Percentiles rank a stretch among this genome's conserved stretches.
phyloP scores from a whole-genome alignment of 2,329 filamentous ascomycete species.

The Pseudogymnoascus sp. region DNA sequence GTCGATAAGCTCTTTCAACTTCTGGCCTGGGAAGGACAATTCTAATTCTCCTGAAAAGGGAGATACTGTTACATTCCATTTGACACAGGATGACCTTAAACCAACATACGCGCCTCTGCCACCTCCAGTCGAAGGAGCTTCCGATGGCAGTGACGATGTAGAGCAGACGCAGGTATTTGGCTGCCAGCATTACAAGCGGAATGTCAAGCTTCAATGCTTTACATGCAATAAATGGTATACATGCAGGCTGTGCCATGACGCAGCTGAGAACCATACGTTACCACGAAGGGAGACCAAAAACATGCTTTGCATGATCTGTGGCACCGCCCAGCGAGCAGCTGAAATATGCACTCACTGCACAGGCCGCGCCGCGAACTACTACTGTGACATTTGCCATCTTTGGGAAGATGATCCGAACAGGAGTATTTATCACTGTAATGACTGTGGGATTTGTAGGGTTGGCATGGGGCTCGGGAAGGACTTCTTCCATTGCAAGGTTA shows the following conservation, averaged over 20 bases:
- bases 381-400: constrained; percentile 87
- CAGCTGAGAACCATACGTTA: constrained; percentile 67
- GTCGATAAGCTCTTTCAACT: constrained; percentile 46
- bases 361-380: constrained; percentile 74
- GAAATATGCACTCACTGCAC: constrained; percentile 73
- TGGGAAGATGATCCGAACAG: constrained; percentile 93
- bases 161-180: constrained; percentile 47
- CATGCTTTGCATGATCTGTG: constrained; percentile 97
- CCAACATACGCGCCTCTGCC: constrained; percentile 57
- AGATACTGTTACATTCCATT: constrained; percentile 34
- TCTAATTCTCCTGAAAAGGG: constrained; percentile 11
- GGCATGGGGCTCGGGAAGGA: constrained; percentile 90
- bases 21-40: constrained; percentile 36
- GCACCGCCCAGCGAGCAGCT: constrained; percentile 70
- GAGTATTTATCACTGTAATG: constrained; percentile 89
- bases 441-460: constrained; percentile 90
- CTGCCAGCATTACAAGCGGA: constrained; percentile 87
- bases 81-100: constrained; percentile 52
- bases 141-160: constrained; percentile 18
- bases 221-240: constrained; percentile 89
- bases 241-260: constrained; percentile 89
- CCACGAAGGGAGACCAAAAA: constrained; percentile 78
- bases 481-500: constrained; percentile 95
- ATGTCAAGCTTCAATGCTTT: constrained; percentile 91
- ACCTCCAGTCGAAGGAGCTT: constrained; percentile 21